These are phyloP conservation scores for Sclerotiophoma versabilis DNA, from an alignment of 2,329 filamentous ascomycete species.

Conservation along the genomic window DNA sequence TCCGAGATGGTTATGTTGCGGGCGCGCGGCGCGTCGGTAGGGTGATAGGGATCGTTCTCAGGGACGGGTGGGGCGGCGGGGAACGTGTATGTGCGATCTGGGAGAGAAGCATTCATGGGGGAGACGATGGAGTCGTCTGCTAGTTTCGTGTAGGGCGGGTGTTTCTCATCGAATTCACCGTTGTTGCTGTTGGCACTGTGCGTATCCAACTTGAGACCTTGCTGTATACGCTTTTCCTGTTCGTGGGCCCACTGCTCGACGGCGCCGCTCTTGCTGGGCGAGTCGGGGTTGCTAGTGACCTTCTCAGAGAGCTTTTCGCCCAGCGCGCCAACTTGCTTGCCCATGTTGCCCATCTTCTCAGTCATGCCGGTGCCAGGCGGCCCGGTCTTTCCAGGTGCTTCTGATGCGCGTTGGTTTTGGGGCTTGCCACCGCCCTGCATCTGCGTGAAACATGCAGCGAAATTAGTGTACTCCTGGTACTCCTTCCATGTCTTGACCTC, in stretches of 20 bases:
- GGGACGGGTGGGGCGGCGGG: slow-evolving; percentile 47
- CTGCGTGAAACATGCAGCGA: slow-evolving; percentile 78
- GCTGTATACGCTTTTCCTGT: slow-evolving; percentile 42
- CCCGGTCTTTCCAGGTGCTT: slow-evolving; percentile 57
- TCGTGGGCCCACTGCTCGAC: slow-evolving; percentile 50
- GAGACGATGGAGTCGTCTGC: slow-evolving; percentile 42
- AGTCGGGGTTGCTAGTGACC: slow-evolving; percentile 29
- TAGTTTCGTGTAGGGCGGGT: slow-evolving; percentile 27
- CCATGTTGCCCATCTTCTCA: slow-evolving; percentile 35
- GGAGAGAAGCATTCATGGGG: slow-evolving; percentile 34
- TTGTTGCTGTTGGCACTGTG: slow-evolving; percentile 21
- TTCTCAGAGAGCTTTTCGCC: slow-evolving; percentile 44
- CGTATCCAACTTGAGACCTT: slow-evolving; percentile 29
- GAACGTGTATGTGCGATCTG: slow-evolving; percentile 37
- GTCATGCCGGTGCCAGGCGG: slow-evolving; percentile 54
- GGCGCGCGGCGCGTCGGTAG: slow-evolving; percentile 26
- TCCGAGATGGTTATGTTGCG: slow-evolving; percentile 49
- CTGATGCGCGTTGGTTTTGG: slow-evolving; percentile 58
- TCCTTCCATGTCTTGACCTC: slow-evolving; percentile 93
- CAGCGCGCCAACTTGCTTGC: slow-evolving; percentile 33
- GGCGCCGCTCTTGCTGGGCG: slow-evolving; percentile 30
- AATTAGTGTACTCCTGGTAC: slow-evolving; percentile 83
- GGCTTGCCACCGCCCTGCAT: slow-evolving; percentile 63
- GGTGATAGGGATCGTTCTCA: slow-evolving; percentile 17
- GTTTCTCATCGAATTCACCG: slow-evolving; percentile 42